Conservation (phyloP, 257 asterid species). For the Haberlea rhodopensis region DNA sequence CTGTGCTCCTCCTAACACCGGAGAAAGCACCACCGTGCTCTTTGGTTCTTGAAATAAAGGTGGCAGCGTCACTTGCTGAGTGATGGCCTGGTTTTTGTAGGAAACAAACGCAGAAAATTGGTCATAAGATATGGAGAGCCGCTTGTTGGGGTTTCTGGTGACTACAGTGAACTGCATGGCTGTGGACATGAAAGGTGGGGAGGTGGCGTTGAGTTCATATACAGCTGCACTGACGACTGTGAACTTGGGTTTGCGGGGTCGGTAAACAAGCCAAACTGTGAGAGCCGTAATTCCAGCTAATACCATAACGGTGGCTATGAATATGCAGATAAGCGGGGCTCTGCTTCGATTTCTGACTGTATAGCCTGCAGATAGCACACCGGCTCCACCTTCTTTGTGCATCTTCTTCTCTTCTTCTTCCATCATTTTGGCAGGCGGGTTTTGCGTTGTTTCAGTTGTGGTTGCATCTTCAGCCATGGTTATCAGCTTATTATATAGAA, state of each 20-base stretch:
- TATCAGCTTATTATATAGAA: not conserved
- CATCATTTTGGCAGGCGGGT: constrained; percentile 20
- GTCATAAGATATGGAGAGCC: constrained; percentile 47
- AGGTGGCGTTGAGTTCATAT: constrained; percentile 41
- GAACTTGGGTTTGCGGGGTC: constrained; percentile 59
- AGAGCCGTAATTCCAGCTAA: constrained; percentile 46
- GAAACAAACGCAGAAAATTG: constrained; percentile 49
- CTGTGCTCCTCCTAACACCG: constrained; percentile 47
- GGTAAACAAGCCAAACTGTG: constrained; percentile 50
- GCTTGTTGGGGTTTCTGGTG: constrained; percentile 55
- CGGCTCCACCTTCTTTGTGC: not conserved
- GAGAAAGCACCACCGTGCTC: constrained; percentile 64
- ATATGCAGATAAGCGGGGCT: constrained; percentile 20
- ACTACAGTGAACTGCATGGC: constrained; percentile 60
- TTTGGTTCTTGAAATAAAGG: constrained; percentile 46
- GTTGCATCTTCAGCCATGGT: constrained; percentile 21
- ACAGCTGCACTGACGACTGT: constrained; percentile 51
- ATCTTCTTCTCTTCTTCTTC: not conserved
- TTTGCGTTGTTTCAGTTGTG: not conserved
- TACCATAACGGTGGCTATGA: constrained; percentile 32
- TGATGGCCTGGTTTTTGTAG: constrained; percentile 51
- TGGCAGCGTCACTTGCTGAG: constrained; percentile 48
- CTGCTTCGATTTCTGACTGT: constrained; percentile 21
- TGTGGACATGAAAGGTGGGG: constrained; percentile 44
- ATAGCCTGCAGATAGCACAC: not conserved